These are phyloP conservation scores for Spergularia bocconei DNA, from an alignment of 148 eudicot species.

Conservation along the genomic window DNA sequence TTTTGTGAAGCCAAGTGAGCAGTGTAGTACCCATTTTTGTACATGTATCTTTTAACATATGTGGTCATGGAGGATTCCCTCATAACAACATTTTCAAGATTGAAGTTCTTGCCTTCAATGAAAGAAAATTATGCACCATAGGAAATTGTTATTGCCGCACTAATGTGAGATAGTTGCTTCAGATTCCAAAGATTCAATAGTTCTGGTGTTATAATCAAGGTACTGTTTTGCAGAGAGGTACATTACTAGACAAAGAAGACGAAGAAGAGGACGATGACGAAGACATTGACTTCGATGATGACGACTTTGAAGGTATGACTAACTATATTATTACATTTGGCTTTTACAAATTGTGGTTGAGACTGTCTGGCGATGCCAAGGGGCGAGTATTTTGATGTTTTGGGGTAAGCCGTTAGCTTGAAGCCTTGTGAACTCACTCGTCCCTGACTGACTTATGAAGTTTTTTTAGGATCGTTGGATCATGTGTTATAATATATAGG, in stretches of 20 bases:
- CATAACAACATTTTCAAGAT: no score
- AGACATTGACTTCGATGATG: constrained; percentile 82
- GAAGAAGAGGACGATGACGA: constrained; percentile 71
- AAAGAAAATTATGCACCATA: no score
- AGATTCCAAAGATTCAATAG: neutral
- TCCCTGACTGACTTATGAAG: neutral
- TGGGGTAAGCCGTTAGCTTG: neutral
- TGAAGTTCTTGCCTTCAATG: no score
- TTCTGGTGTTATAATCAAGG: constrained; percentile 3
- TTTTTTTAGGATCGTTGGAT: neutral
- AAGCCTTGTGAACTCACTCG: neutral
- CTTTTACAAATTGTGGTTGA: neutral
- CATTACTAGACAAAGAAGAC: constrained; percentile 44
- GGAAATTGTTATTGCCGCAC: neutral
- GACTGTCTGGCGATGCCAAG: neutral
- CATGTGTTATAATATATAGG: neutral
- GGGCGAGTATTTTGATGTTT: neutral
- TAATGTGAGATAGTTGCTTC: neutral
- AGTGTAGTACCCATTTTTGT: no score
- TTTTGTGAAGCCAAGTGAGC: no score
- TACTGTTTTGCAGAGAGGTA: constrained; percentile 42
- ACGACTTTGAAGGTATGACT: constrained; percentile 72
- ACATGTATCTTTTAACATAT: no score
- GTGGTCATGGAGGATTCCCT: no score
- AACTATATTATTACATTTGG: neutral